A percentile compares a stretch with the other conserved stretches of the same genome.
Evolutionary conservation across 306 rosid genomes (phyloP).

Genomic region (Alnus rubra): DNA sequence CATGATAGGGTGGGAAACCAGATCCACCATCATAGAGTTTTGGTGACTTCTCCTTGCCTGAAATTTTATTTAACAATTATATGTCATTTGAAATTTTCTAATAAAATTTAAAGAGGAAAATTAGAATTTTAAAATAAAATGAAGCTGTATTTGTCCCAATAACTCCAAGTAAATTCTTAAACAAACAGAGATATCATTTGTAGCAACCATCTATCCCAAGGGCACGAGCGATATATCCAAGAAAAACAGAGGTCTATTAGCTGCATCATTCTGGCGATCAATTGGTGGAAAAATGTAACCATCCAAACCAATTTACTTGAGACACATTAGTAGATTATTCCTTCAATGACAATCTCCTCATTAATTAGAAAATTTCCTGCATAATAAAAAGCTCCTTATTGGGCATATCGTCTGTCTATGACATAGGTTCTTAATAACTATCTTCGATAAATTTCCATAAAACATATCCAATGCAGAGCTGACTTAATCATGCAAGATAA

Average conservation of each 20-base stretch:
- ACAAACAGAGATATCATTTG: background rate
- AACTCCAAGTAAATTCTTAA: constrained; percentile 1
- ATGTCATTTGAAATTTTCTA: background rate
- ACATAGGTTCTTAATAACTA: background rate
- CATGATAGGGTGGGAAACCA: constrained; percentile 72
- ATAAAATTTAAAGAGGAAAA: background rate
- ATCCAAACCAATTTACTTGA: background rate
- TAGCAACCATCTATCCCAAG: background rate
- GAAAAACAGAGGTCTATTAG: background rate
- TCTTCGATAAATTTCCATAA: background rate
- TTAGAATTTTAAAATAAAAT: background rate
- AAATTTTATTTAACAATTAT: constrained; percentile 37
- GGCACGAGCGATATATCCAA: background rate
- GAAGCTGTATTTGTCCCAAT: constrained; percentile 1
- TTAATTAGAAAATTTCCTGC: background rate
- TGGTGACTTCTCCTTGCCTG: constrained; percentile 73
- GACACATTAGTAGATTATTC: background rate
- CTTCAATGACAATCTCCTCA: background rate
- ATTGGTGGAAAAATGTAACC: background rate
- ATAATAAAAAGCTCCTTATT: background rate
- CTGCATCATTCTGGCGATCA: background rate
- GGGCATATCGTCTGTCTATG: background rate
- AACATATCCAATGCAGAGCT: background rate
- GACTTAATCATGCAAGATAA: background rate
- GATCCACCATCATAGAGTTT: constrained; percentile 65